Percentiles rank a stretch among this genome's conserved stretches.
phyloP scores from a whole-genome alignment of 306 rosid species.

The Sophora flavescens region DNA sequence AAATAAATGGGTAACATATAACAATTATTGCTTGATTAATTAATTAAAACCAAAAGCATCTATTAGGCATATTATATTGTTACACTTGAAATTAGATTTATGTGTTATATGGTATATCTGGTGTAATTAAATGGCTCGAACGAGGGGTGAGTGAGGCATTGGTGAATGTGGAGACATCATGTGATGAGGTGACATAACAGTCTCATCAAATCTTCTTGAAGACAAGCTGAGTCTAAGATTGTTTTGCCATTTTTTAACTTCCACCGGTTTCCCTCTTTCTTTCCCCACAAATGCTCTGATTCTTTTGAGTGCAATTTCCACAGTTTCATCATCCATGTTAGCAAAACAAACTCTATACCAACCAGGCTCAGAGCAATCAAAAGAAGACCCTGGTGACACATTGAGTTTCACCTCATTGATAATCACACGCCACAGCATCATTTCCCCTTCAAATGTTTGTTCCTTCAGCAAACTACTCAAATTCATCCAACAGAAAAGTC shows the following conservation, averaged over 20 bases:
- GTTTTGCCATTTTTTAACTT: slow-evolving; percentile 45
- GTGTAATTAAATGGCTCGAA: slow-evolving; percentile 52
- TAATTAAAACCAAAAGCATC: neutral
- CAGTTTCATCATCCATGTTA: slow-evolving; percentile 80
- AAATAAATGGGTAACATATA: neutral
- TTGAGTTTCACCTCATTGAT: slow-evolving; percentile 79
- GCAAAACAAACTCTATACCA: slow-evolving; percentile 97
- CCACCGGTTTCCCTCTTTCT: slow-evolving; percentile 36
- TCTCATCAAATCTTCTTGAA: slow-evolving; percentile 64
- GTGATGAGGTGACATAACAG: slow-evolving; percentile 63
- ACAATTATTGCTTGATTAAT: neutral
- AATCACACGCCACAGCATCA: slow-evolving; percentile 74
- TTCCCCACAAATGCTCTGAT: slow-evolving; percentile 64
- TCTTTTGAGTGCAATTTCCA: slow-evolving; percentile 69
- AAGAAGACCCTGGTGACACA: slow-evolving; percentile 87
- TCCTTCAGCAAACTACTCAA: slow-evolving; percentile 61
- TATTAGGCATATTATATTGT: neutral
- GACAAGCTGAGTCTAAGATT: slow-evolving; percentile 68
- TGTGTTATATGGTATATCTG: neutral
- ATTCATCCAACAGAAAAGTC: slow-evolving; percentile 89
- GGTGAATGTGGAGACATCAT: slow-evolving; percentile 85
- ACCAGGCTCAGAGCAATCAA: slow-evolving; percentile 78
- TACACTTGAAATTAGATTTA: neutral
- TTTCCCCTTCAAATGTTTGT: slow-evolving; percentile 68
- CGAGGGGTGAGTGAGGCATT: slow-evolving; percentile 80